Evolutionary conservation across 306 rosid genomes (phyloP).

Genomic region (Quercus parvula): DNA sequence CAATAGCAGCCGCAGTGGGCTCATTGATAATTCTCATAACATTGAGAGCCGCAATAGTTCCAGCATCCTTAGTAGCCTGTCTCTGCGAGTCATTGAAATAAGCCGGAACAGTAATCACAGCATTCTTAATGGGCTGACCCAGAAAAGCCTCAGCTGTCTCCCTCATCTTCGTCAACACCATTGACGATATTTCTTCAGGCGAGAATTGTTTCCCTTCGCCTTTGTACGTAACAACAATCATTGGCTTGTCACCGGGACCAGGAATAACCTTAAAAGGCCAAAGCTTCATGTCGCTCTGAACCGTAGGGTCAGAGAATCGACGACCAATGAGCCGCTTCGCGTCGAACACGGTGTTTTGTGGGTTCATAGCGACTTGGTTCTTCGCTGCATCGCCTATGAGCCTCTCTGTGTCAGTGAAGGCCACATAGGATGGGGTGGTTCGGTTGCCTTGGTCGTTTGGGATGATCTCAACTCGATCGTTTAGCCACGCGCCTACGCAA

Average conservation of each 20-base stretch:
- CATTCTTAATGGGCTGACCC: constrained; percentile 58
- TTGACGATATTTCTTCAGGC: constrained; percentile 72
- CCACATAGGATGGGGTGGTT: constrained; percentile 85
- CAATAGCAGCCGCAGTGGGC: constrained; percentile 82
- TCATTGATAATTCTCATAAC: constrained; percentile 77
- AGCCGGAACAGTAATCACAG: constrained; percentile 74
- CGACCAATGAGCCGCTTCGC: constrained; percentile 84
- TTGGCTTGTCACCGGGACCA: constrained; percentile 65
- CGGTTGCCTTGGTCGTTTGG: constrained; percentile 89
- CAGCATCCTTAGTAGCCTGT: constrained; percentile 85
- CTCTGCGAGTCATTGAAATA: constrained; percentile 87
- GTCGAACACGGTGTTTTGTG: constrained; percentile 72
- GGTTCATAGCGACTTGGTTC: constrained; percentile 90
- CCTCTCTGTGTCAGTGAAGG: constrained; percentile 83
- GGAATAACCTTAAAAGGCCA: constrained; percentile 79
- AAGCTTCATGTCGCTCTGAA: constrained; percentile 73
- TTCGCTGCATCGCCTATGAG: constrained; percentile 86
- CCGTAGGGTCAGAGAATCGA: constrained; percentile 49
- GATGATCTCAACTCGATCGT: constrained; percentile 84
- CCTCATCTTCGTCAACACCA: constrained; percentile 69
- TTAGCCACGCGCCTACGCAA: constrained; percentile 79
- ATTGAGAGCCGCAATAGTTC: constrained; percentile 57
- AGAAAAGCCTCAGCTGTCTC: constrained; percentile 66
- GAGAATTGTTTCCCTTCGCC: constrained; percentile 66
- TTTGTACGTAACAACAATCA: constrained; percentile 65